These are phyloP conservation scores for Lichtheimia hyalospora DNA, from an alignment of 371 early-diverging fungal genomes.

Conservation along the genomic window DNA sequence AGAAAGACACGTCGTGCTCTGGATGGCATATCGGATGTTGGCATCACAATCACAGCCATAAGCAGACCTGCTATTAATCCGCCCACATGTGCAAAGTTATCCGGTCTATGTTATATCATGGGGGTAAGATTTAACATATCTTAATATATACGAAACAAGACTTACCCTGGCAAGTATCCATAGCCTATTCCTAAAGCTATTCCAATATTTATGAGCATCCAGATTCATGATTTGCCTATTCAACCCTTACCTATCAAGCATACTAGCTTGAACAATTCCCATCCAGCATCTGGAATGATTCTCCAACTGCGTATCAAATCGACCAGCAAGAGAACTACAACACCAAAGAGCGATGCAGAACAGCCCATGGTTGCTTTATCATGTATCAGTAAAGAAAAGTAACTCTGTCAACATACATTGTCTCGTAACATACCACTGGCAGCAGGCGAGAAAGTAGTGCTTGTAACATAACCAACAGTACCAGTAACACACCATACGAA, in stretches of 20 bases:
- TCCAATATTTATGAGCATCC: no score
- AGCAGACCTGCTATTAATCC: slow-evolving; percentile 36
- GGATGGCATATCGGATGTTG: neutral
- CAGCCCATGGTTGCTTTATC: slow-evolving; percentile 67
- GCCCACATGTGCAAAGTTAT: slow-evolving; percentile 38
- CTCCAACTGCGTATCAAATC: slow-evolving; percentile 79
- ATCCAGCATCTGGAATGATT: slow-evolving; percentile 54
- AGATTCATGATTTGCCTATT: neutral
- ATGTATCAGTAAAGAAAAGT: neutral
- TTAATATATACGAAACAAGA: neutral
- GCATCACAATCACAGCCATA: slow-evolving; percentile 18
- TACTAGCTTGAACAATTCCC: slow-evolving; percentile 60
- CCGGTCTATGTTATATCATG: slow-evolving; percentile 24
- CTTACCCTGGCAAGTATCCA: slow-evolving; percentile 33
- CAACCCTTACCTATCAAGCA: slow-evolving; percentile 9
- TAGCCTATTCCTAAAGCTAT: slow-evolving; percentile 14
- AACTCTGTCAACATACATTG: neutral
- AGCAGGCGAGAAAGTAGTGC: slow-evolving; percentile 61
- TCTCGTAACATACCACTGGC: slow-evolving; percentile 5
- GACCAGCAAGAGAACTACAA: slow-evolving; percentile 68
- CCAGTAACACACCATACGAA: slow-evolving; percentile 71
- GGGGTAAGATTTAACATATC: no score
- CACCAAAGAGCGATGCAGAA: slow-evolving; percentile 75
- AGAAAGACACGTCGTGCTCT: neutral
- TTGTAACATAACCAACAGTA: slow-evolving; percentile 74